Evolutionary conservation across 1,284 basidiomycete species (phyloP), one percentile per base, ranked within the genome.

Genomic region (Acaromyces ingoldii): DNA sequence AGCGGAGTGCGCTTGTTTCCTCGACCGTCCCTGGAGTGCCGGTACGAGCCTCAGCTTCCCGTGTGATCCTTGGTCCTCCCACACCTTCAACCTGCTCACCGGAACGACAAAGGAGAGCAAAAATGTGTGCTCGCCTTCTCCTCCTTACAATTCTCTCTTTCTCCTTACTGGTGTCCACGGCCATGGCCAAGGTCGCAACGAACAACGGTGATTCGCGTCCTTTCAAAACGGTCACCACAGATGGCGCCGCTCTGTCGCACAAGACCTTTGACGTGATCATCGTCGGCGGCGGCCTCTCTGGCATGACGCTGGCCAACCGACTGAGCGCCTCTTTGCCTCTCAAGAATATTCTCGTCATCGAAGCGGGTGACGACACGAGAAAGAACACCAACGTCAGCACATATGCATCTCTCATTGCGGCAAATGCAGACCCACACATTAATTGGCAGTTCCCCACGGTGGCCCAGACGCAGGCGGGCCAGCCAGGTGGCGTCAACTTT

Each of bases 391-490:
- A 53, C n/a, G 53, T 70, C 38, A 50, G 44, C 21, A 47, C 54
- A 29, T 45, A 66, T 19, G 51, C 36, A 17, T 7, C 21, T 1
- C 50, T 49, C 44, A 22, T 26, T n/a, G 13, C 29, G 19, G 49
- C 19, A 26, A 31, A 21, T 13, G 26, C 48, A 49, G 38, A 43
- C 17, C 3, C 9, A 37, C 17, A 13, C 11, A 49, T 26, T 26
- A 78, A 81, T 60, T 83, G 80, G 80, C 67, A 71, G 4, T 83
- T 80, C 78, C 68, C 68, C 11, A 79, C 82, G 1, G 80, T 81
- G 17, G 75, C 36, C 6, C 31, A 42, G 34, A 29, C 29, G 10
- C 19, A 26, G 15, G 22, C 78, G 42, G n/a, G n/a, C n/a, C 60
- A 67, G 26, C 47, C 17, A 28, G 30, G 58, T 6, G 54, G 49